Conservation (phyloP, 495 filamentous ascomycete genomes). For the Thermochaetoides thermophila region DNA sequence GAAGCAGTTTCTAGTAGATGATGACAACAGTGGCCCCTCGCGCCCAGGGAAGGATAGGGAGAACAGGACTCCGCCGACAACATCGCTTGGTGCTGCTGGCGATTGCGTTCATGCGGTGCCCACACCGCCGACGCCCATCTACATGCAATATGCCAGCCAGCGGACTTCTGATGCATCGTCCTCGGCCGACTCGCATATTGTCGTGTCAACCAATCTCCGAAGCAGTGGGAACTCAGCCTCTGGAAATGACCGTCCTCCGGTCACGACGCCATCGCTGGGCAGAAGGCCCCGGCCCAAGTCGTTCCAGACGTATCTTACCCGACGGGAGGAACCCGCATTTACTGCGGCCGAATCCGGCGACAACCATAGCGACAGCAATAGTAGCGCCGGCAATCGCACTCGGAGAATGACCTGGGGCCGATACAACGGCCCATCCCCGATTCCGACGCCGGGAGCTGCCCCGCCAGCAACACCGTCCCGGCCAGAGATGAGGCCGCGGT, state of each 20-base stretch:
- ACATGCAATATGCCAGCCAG: conserved; percentile 50
- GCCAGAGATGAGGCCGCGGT: conserved; percentile 6
- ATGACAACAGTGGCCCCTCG: conserved; percentile 20
- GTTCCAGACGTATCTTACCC: conserved; percentile 11
- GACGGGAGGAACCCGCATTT: conserved; percentile 3
- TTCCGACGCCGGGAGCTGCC: no score
- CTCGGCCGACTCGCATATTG: no score
- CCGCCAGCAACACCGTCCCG: conserved; percentile 4
- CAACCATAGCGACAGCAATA: conserved; percentile 2
- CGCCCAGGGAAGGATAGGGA: conserved; percentile 54
- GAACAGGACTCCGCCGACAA: conserved; percentile 46
- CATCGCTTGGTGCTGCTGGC: conserved; percentile 14
- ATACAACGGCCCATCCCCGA: neutral
- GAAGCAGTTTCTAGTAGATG: conserved; percentile 20
- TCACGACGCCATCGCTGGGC: neutral
- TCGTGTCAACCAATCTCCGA: no score
- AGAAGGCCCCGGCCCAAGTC: conserved; percentile 18
- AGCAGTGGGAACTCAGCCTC: conserved; percentile 4
- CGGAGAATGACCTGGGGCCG: conserved; percentile 17
- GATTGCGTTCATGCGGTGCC: no score
- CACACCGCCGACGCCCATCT: conserved; percentile 56
- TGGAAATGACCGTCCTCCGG: no score
- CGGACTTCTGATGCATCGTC: no score
- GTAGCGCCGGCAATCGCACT: conserved; percentile 1
- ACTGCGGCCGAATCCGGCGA: conserved; percentile 1